Conservation (phyloP, 495 filamentous ascomycete genomes). For the Talaromyces stipitatus region DNA sequence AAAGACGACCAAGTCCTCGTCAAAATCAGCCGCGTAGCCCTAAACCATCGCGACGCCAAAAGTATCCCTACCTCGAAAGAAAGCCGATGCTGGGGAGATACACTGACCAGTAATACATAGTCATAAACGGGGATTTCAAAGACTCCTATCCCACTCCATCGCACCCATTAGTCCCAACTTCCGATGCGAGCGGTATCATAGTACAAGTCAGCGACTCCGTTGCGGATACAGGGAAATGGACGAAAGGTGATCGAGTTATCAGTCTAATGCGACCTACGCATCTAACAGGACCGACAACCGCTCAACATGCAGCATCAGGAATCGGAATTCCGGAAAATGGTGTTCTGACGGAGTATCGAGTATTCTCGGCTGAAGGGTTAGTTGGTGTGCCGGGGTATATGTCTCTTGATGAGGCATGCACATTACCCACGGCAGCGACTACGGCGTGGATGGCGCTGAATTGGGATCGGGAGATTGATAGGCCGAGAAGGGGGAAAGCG, state of each 20-base stretch:
- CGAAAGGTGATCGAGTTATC: neutral
- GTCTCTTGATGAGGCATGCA: slow-evolving; percentile 19
- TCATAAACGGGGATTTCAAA: neutral
- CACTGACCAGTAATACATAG: neutral
- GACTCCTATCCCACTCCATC: neutral
- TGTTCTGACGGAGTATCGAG: slow-evolving; percentile 33
- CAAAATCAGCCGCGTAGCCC: neutral
- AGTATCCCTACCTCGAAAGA: neutral
- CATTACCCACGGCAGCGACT: slow-evolving; percentile 25
- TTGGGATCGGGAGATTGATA: slow-evolving; percentile 15
- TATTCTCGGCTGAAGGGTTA: slow-evolving; percentile 14
- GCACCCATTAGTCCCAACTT: neutral
- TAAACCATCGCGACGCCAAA: neutral
- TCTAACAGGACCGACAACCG: neutral
- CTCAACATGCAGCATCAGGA: neutral
- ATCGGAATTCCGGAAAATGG: slow-evolving; percentile 11
- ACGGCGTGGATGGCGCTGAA: slow-evolving; percentile 36
- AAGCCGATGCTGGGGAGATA: neutral
- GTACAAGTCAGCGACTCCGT: neutral
- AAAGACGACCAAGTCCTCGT: neutral
- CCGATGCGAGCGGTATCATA: neutral
- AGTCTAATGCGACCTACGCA: neutral
- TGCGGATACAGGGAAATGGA: neutral
- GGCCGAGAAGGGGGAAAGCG: neutral
- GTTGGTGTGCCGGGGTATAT: slow-evolving; percentile 21